Evolutionary conservation across 1,284 basidiomycete species (phyloP), one percentile per base, ranked within the genome.

Genomic region (Xerocomus minutiporus): DNA sequence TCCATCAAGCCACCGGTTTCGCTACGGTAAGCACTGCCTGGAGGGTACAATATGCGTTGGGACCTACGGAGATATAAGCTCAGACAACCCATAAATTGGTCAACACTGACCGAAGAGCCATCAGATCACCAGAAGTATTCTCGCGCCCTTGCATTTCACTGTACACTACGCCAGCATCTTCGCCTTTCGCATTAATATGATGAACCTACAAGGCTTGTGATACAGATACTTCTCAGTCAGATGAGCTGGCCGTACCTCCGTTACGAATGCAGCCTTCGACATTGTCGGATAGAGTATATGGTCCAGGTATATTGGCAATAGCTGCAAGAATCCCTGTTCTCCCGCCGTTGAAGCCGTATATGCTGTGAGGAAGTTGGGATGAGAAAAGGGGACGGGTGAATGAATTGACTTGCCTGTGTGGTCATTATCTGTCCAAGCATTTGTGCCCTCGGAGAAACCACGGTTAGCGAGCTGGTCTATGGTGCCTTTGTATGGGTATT

Each of bases 281-380:
- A 99, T 84, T 0, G 95, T 98, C 4, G 97, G 95, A 71, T 97
- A 96, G 46, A 99, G 82, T 58, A 99, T 92, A 69, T 99, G 97
- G 71, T 99, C 97, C 39, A 99, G 78, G 68, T 94, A 99, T 59
- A 99, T 88, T 4, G 96, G 96, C 20, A 99, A 77, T 56, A 99
- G 82, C 62, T 95, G 90, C 39, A 99, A 76, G 69, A 99, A 98
- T 8, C 97, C 97, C 65, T 97, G 91, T 55, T 89, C 87, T 54
- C 97, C 97, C 15, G 97, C 97, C 3, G 96, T 99, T n/a, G 91
- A 91, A 57, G 97, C 88, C 1, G 96, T 99, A 71, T 98, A 99
- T 8, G 92, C 93, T 68, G 28, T 2, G 8, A 20, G 17, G 31
- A 54, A 36, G 25, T 11, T 31, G 7, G 48, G 2, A 31, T 57